Base-by-base conservation (phyloP, 78 protist species). In the Creolimax fragrantissima region DNA sequence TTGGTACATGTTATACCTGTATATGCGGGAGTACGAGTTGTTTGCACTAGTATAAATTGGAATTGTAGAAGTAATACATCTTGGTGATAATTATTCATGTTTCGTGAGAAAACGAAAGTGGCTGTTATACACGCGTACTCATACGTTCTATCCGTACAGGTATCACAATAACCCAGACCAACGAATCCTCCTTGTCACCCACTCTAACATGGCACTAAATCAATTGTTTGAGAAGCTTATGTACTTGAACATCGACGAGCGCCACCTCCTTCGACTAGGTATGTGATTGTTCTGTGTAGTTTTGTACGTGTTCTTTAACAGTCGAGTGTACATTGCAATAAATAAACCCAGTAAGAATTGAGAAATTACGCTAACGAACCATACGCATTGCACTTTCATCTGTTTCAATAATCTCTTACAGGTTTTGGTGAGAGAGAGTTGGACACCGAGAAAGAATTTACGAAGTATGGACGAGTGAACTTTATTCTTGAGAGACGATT, bases 231-330 rank as follows among this genome's bases (percentile, higher is more conserved):
- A 95, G 89, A 96, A 96, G 91, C 81, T 96, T 41, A 93, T 95
- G 91, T 42, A 2, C 17, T 88, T 93, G 35, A 95, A 97, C 84
- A 95, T 97, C 44, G 94, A 97, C 88, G 98, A 96, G 44, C 94
- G 98, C 17, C 97, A 98, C 90, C 84, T 97, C 44, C 93, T 98
- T 41, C 97, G 99, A 44, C 91, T 98, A 2, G 99, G 99, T 5
- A 97, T 17, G 45, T 37, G 35, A 24, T 84, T 11, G 11, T 58
- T 58, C 39, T 58, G 74, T 1, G 11, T 58, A 17, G 0, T 58
- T 1, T 32, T 58, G 24, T n/a, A n/a, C n/a, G n/a, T n/a, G n/a
- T n/a, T n/a, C n/a, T n/a, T n/a, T n/a, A n/a, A n/a, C n/a, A n/a
- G n/a, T n/a, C n/a, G n/a, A n/a, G n/a, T n/a, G n/a, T n/a, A n/a